These are phyloP conservation scores for Millerozyma miso DNA, from an alignment of 805 yeast genomes.

Conservation along the genomic window DNA sequence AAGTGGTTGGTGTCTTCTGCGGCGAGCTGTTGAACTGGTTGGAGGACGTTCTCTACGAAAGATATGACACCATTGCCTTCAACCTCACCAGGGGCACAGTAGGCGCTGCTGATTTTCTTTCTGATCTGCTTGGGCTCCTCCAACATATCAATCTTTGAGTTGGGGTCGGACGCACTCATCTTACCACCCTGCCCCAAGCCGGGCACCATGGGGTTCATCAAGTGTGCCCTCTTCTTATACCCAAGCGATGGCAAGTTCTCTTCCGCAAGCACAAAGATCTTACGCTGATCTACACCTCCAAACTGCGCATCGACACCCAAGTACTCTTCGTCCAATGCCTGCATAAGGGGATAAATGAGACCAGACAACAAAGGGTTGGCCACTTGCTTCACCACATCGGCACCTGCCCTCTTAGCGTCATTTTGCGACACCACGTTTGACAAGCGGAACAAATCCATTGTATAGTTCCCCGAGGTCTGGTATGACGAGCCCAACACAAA, in stretches of 20 bases:
- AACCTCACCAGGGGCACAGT: constrained; percentile 88
- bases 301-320: constrained; percentile 89
- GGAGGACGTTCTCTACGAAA: constrained; percentile 76
- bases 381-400: constrained; percentile 98
- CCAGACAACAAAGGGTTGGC: constrained; percentile 91
- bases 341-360: constrained; percentile 96
- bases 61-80: constrained; percentile 89
- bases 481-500: constrained; percentile 89
- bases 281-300: constrained; percentile 99
- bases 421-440: constrained; percentile 85
- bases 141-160: constrained; percentile 88
- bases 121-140: constrained; percentile 85
- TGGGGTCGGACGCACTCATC: constrained; percentile 99
- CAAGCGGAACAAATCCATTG: constrained; percentile 84
- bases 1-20: constrained; percentile 50
- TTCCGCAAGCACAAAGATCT: constrained; percentile 94
- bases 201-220: constrained; percentile 99
- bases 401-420: constrained; percentile 98
- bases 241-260: constrained; percentile 84
- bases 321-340: constrained; percentile 92
- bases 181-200: constrained; percentile 96
- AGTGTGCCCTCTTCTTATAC: constrained; percentile 95
- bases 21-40: constrained; percentile 81
- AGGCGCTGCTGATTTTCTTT: constrained; percentile 89
- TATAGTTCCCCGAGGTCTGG: constrained; percentile 73